phyloP scores from a whole-genome alignment of 345 rosid species.

The Xanthoceras sorbifolium region DNA sequence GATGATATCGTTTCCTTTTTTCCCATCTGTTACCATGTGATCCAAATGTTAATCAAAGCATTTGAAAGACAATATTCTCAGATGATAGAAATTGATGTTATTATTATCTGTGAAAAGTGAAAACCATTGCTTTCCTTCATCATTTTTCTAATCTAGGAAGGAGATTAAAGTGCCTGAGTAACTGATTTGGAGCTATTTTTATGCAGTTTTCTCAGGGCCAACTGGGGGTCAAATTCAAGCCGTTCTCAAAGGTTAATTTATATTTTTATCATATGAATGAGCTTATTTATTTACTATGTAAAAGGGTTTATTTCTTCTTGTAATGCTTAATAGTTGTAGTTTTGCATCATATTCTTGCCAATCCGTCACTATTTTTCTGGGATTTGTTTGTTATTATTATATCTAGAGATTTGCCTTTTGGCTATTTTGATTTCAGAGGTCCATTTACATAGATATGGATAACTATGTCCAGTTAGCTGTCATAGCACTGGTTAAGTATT shows the following conservation, averaged over 20 bases:
- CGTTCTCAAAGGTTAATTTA: conserved; percentile 80
- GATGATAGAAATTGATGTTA: background rate
- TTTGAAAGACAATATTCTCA: background rate
- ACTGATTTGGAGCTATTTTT: conserved; percentile 18
- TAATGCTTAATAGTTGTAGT: background rate
- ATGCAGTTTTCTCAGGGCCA: conserved; percentile 71
- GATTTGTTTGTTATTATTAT: background rate
- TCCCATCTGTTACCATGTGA: background rate
- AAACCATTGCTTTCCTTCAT: background rate
- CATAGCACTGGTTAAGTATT: background rate
- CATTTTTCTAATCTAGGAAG: background rate
- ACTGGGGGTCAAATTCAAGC: conserved; percentile 88
- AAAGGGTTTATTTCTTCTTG: background rate
- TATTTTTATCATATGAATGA: background rate
- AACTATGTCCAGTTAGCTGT: background rate
- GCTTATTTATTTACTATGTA: background rate
- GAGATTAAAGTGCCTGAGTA: background rate
- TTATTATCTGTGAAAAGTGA: conserved; percentile 12
- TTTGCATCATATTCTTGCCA: background rate
- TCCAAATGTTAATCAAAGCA: background rate
- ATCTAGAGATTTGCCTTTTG: background rate
- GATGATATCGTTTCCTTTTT: background rate
- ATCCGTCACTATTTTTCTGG: background rate
- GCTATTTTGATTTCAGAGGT: background rate
- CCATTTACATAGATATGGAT: background rate